Percentiles rank a stretch among this genome's conserved stretches.
phyloP scores from a whole-genome alignment of 441 rosid genomes.

The Macaranga tanarius region DNA sequence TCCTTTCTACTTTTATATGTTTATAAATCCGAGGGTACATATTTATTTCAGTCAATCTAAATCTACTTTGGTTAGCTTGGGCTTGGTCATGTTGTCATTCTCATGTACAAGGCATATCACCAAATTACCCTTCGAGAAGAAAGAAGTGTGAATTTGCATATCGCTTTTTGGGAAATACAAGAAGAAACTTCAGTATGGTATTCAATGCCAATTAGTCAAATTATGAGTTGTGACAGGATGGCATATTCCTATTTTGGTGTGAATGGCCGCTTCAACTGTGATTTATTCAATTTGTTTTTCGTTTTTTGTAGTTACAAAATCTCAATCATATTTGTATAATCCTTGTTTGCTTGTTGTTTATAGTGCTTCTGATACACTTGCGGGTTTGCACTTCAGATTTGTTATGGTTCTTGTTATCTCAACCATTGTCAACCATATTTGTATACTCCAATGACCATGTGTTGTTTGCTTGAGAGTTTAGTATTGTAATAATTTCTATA shows the following conservation, averaged over 20 bases:
- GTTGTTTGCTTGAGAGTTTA: background rate
- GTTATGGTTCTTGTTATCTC: background rate
- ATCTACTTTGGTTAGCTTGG: background rate
- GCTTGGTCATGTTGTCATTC: conserved; percentile 11
- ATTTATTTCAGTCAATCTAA: background rate
- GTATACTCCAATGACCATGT: background rate
- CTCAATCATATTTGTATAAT: background rate
- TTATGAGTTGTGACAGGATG: background rate
- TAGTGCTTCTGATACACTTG: background rate
- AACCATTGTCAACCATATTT: background rate
- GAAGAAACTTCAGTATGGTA: background rate
- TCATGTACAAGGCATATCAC: background rate
- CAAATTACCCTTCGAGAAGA: background rate
- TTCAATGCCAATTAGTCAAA: background rate
- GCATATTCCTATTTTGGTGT: background rate
- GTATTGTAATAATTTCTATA: background rate
- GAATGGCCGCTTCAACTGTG: background rate
- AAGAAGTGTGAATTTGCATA: background rate
- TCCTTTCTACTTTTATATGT: background rate
- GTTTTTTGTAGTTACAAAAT: background rate
- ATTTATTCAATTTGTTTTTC: background rate
- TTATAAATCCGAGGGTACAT: background rate
- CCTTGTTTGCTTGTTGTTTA: background rate
- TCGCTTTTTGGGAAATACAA: background rate
- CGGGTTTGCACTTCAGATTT: background rate